Evolutionary conservation across 768 basidiomycete genomes (phyloP).

Genomic region (Amanita pseudoporphyria): DNA sequence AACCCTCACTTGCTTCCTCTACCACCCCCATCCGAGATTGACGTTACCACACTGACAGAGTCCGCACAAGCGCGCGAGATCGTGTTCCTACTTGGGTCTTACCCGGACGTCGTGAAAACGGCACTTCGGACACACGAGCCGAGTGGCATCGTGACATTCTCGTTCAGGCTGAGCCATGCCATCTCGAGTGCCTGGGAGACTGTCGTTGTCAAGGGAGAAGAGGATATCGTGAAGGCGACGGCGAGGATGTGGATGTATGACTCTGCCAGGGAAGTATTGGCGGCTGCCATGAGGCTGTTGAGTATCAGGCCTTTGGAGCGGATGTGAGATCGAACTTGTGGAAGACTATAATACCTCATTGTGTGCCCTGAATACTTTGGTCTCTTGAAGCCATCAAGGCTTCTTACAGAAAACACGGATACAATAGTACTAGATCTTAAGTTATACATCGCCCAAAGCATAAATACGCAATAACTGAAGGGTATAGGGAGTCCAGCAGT

Average conservation of each 20-base stretch:
- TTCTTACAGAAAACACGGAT: no score
- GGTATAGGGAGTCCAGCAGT: slow-evolving; percentile 4
- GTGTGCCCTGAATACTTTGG: neutral
- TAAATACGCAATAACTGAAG: neutral
- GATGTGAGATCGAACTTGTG: slow-evolving; percentile 44
- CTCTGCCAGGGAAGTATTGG: slow-evolving; percentile 84
- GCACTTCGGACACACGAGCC: slow-evolving; percentile 85
- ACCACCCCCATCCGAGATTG: slow-evolving; percentile 57
- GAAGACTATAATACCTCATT: neutral
- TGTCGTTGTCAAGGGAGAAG: slow-evolving; percentile 77
- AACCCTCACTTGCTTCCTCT: slow-evolving; percentile 81
- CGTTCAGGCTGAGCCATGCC: slow-evolving; percentile 78
- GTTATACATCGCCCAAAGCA: no score
- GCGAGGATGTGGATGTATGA: slow-evolving; percentile 88
- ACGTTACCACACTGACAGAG: slow-evolving; percentile 55
- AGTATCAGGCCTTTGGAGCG: slow-evolving; percentile 86
- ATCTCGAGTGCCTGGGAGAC: slow-evolving; percentile 92
- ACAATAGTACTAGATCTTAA: no score
- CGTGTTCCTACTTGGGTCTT: slow-evolving; percentile 75
- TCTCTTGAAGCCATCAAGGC: no score
- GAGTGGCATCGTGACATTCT: slow-evolving; percentile 84
- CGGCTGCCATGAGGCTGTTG: slow-evolving; percentile 75
- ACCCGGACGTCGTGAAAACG: slow-evolving; percentile 85
- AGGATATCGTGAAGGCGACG: slow-evolving; percentile 63
- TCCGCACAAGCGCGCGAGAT: slow-evolving; percentile 76